These are phyloP conservation scores for Flammula alnicola DNA, from an alignment of 1,284 basidiomycete species.

Conservation along the genomic window DNA sequence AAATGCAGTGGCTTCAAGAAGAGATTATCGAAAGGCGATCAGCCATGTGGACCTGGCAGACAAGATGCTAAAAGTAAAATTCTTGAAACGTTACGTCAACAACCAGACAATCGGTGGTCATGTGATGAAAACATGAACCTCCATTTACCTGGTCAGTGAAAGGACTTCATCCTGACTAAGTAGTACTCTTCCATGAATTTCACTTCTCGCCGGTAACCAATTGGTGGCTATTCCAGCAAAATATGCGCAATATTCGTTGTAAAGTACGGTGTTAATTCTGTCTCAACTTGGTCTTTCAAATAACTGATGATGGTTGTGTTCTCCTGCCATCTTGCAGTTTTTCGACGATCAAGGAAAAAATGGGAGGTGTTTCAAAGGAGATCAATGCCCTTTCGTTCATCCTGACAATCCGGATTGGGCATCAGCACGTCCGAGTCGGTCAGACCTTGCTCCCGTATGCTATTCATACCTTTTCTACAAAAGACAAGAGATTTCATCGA, in stretches of 20 bases:
- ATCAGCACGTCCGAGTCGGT: background rate
- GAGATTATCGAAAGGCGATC: constrained; percentile 4
- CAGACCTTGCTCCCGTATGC: background rate
- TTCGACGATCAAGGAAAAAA: constrained; percentile 31
- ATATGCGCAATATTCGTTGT: background rate
- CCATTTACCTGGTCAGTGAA: too few species aligned
- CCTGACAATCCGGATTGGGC: constrained; percentile 31
- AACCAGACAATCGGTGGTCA: too few species aligned
- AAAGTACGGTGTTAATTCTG: too few species aligned
- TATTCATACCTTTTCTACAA: background rate
- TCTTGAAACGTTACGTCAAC: too few species aligned
- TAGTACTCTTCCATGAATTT: too few species aligned
- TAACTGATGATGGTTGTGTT: background rate
- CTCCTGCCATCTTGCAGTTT: constrained; percentile 18
- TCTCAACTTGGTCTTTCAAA: background rate
- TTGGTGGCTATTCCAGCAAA: too few species aligned
- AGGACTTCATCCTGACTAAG: too few species aligned
- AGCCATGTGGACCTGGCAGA: background rate
- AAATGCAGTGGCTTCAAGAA: background rate
- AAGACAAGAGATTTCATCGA: too few species aligned
- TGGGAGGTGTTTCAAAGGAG: constrained; percentile 16
- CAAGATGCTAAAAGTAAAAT: too few species aligned
- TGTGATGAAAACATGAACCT: constrained; percentile 11
- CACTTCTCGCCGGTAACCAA: too few species aligned
- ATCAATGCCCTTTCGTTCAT: constrained; percentile 31